Evolutionary conservation across 1,139 yeast species (phyloP).

Genomic region (Hemisphaericaspora xylofermentans): DNA sequence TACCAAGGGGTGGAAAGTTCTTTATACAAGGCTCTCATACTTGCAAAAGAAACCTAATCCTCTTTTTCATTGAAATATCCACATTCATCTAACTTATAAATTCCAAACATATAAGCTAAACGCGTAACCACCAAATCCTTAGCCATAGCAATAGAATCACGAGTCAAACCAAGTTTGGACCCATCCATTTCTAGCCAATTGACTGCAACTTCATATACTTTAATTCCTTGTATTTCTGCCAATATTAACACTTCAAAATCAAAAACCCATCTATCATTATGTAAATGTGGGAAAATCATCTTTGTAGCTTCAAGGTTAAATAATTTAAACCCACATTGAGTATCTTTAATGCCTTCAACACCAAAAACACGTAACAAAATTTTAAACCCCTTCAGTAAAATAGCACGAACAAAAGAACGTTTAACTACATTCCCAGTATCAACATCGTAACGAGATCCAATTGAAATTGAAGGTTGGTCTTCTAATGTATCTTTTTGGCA

Average conservation of each 20-base stretch:
- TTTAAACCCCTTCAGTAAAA: slow-evolving; percentile 91
- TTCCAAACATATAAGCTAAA: slow-evolving; percentile 81
- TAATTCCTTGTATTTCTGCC: slow-evolving; percentile 68
- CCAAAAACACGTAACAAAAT: slow-evolving; percentile 86
- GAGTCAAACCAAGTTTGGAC: slow-evolving; percentile 86
- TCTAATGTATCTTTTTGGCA: slow-evolving; percentile 28
- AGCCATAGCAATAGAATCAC: slow-evolving; percentile 94
- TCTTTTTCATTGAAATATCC: no score
- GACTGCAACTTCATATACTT: slow-evolving; percentile 75
- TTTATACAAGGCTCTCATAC: no score
- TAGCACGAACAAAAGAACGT: slow-evolving; percentile 82
- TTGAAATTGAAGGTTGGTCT: slow-evolving; percentile 58
- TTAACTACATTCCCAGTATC: slow-evolving; percentile 94
- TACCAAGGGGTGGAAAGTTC: no score
- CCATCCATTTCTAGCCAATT: slow-evolving; percentile 98
- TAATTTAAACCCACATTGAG: slow-evolving; percentile 96
- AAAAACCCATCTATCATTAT: slow-evolving; percentile 97
- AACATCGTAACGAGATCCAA: slow-evolving; percentile 97
- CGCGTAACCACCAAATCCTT: slow-evolving; percentile 88
- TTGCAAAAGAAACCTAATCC: no score
- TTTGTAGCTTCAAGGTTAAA: slow-evolving; percentile 69
- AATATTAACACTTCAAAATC: slow-evolving; percentile 89
- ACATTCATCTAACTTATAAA: slow-evolving; percentile 53
- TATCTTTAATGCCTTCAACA: slow-evolving; percentile 79
- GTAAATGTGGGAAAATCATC: slow-evolving; percentile 82